phyloP scores from a whole-genome alignment of 176 grass and related monocot species.

The Musa beccarii region DNA sequence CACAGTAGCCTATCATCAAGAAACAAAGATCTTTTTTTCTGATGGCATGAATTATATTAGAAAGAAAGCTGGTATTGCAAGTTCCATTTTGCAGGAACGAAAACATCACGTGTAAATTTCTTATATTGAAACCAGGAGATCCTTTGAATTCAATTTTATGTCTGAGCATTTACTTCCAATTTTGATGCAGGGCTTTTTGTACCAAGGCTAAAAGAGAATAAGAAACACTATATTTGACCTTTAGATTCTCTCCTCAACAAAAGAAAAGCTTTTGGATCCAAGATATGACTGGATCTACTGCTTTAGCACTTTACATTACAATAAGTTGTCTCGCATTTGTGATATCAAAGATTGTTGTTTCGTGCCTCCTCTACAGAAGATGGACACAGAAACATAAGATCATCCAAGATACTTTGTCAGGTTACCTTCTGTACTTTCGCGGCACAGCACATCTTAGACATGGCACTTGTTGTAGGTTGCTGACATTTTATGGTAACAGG shows the following conservation, averaged over 20 bases:
- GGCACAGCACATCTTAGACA: background rate
- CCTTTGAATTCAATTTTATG: background rate
- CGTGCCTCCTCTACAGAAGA: slow-evolving; percentile 61
- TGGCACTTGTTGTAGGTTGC: background rate
- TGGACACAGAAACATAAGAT: slow-evolving; percentile 67
- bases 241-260: background rate
- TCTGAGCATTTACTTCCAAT: background rate
- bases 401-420: slow-evolving; percentile 53
- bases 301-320: slow-evolving; percentile 57
- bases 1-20: background rate
- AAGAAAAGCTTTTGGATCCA: background rate
- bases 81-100: background rate
- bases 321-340: slow-evolving; percentile 55
- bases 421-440: slow-evolving; percentile 1
- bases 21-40: background rate
- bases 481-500: slow-evolving; percentile 25
- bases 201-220: no score
- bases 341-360: slow-evolving; percentile 66
- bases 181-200: background rate
- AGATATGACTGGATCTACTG: slow-evolving; percentile 24
- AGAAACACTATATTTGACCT: background rate
- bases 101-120: background rate
- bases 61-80: background rate
- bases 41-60: background rate
- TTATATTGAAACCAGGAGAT: background rate